Conservation (phyloP, 2,329 filamentous ascomycete species). For the Penicillium sp. region DNA sequence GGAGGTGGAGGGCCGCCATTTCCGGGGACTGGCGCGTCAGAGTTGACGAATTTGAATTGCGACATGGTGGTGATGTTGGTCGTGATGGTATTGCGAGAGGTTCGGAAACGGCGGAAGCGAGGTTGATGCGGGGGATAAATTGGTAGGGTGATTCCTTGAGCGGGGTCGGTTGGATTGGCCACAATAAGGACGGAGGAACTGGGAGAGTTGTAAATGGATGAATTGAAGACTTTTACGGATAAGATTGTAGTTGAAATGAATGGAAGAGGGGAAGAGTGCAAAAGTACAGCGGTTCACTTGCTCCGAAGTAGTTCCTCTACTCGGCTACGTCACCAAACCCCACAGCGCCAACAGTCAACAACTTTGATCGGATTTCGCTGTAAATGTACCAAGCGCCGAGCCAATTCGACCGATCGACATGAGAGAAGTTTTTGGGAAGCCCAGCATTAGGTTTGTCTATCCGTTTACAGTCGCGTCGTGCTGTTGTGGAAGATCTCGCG, state of each 20-base stretch:
- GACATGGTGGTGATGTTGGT: slow-evolving; percentile 26
- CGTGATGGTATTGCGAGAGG: neutral
- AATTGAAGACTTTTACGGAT: neutral
- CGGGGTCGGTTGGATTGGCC: neutral
- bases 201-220: neutral
- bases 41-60: slow-evolving; percentile 38
- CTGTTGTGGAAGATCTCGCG: neutral
- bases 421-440: neutral
- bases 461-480: no score
- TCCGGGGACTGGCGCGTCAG: slow-evolving; percentile 32
- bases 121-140: neutral
- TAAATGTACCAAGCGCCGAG: neutral
- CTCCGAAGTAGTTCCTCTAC: neutral
- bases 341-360: neutral
- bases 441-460: neutral
- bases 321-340: slow-evolving; percentile 5
- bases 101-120: neutral
- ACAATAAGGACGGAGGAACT: neutral
- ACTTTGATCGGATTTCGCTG: neutral
- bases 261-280: neutral
- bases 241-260: neutral
- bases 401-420: neutral
- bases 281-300: neutral
- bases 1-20: slow-evolving; percentile 28
- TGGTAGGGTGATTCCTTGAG: neutral